Evolutionary conservation across 345 rosid species (phyloP), one percentile per base, ranked within the genome.

Genomic region (Theobroma cacao): DNA sequence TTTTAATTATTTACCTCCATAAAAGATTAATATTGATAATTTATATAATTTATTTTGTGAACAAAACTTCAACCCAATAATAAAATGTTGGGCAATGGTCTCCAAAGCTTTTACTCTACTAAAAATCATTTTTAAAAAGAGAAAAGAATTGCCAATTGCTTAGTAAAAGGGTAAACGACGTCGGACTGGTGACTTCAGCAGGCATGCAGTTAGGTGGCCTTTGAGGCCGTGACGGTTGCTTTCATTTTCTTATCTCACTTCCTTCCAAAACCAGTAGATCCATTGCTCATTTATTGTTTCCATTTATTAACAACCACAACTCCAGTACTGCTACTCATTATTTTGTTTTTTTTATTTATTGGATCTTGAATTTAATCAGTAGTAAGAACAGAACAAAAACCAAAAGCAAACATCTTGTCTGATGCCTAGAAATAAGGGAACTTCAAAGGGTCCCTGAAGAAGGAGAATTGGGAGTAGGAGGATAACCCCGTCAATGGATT

Each of bases 401-500:
- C 41, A 50, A 31, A 33, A 33, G 43, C 59, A 17, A 48, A 30
- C 28, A 70, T 72, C 9, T 48, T 75, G 17, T 80, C 84, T 52
- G 84, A 87, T 78, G 84, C 76, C 60, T 69, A 53, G 77, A 69
- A 81, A 72, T 48, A 63, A 38, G 48, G 75, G 67, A 82, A 52
- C 28, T 6, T 31, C 10, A 56, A 68, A 81, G 58, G 70, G 68
- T 53, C 36, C 59, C 41, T 74, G 31, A 77, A 36, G 1, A 78
- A 80, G 63, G 41, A 77, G 79, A 40, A 22, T 74, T 30, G 74
- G 56, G 9, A 75, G 40, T 15, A 45, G 17, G 28, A 75, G 30
- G 34, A 13, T 41, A 60, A 17, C 13, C 47, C 79, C 61, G 72
- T 72, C 87, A 69, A 94, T 94, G 99, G 94, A 96, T 87, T 88